Evolutionary conservation across 169 alveolate genomes (phyloP).

Genomic region (Cyclospora cayetanensis): DNA sequence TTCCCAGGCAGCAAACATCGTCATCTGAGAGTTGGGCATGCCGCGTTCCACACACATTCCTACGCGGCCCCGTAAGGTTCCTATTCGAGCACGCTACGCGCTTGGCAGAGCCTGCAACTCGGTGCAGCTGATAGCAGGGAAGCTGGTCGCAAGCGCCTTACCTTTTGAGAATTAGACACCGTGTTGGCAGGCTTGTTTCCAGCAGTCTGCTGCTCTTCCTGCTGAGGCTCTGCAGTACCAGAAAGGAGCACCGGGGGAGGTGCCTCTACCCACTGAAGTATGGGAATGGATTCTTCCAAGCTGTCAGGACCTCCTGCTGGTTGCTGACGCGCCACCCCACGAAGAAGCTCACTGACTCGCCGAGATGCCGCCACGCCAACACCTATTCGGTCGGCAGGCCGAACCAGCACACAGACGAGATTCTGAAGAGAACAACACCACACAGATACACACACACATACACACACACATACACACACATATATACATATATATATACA

Average conservation of each 20-base stretch:
- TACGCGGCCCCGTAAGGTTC: no score
- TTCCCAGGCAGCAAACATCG: constrained; percentile 50
- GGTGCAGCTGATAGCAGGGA: no score
- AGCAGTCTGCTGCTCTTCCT: background rate
- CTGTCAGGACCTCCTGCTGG: background rate
- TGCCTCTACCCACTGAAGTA: background rate
- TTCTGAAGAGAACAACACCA: background rate
- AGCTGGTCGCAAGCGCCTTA: no score
- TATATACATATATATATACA: background rate
- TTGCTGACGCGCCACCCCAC: background rate
- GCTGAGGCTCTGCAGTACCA: background rate
- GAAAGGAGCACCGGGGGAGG: no score
- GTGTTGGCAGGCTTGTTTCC: background rate
- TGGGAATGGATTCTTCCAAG: background rate
- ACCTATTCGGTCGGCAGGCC: background rate
- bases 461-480: background rate
- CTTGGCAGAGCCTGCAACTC: no score
- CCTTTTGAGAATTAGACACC: background rate
- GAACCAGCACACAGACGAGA: background rate
- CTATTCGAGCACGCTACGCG: no score
- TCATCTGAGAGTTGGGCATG: background rate
- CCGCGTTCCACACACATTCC: no score
- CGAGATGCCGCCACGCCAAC: background rate
- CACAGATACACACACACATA: no score
- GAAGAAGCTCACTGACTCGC: background rate